Evolutionary conservation across 1,139 yeast genomes (phyloP), one percentile per base, ranked within the genome.

Genomic region (Candida sanyaensis): DNA sequence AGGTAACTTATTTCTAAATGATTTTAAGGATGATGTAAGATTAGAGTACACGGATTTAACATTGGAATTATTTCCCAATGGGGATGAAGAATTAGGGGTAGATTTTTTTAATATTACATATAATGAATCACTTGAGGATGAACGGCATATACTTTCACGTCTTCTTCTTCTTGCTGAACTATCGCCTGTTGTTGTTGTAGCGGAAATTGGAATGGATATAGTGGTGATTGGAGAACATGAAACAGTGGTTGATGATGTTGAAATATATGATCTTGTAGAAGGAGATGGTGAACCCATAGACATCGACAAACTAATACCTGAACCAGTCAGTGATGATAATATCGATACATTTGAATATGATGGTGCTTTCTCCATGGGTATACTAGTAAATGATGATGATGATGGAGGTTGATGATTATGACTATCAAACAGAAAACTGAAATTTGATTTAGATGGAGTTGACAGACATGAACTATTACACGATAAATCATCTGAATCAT

Each of bases 21-120:
- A 46, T 37, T 50, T 56, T 2, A 59, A 43, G 5, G 63, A 59
- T 9, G 51, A 46, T 2, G 62, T 49, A 30, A 57, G 48, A 40
- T 60, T 59, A 2, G 62, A 57, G 32, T 54, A 55, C n/a, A 52
- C 42, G 1, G 54, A 52, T 13, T 39, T 43, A 29, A 46, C 49
- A 11, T 29, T 11, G n/a, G 12, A 30, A 6, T 32, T 11, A 21
- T 5, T 32, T 5, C 11, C 23, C 9, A 38, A n/a, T 13, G 37
- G 38, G 4, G 32, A 5, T 37, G 41, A 32, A 12, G 41, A 32
- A 12, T 11, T 7, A 6, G 26, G 38, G 5, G 12, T 21, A 4
- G 38, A 34, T 12, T 48, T 46, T 37, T 44, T 24, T 27, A 53
- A 41, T 36, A 53, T 21, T 27, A 40, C 45, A 11, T 43, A 42